Conservation (phyloP, 495 filamentous ascomycete species). For the Daldinia loculata region DNA sequence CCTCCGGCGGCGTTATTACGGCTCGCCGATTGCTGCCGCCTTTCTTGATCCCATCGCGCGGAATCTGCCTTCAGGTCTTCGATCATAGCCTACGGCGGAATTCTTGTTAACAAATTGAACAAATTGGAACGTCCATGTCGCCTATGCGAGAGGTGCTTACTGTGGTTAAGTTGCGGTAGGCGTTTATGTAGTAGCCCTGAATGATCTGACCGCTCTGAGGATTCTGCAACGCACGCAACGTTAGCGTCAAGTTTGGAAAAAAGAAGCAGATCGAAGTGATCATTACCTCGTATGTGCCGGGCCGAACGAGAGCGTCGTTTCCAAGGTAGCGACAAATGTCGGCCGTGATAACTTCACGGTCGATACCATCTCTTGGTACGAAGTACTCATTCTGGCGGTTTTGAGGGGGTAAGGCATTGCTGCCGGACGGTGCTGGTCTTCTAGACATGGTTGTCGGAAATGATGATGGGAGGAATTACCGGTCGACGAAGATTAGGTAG, state of each 20-base stretch:
- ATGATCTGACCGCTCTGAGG: slow-evolving; percentile 65
- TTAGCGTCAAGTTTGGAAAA: slow-evolving; percentile 32
- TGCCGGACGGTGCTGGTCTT: slow-evolving; percentile 46
- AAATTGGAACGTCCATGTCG: slow-evolving; percentile 13
- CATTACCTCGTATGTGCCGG: slow-evolving; percentile 81
- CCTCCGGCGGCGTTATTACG: slow-evolving; percentile 61
- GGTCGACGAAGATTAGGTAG: slow-evolving; percentile 37
- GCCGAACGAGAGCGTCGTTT: slow-evolving; percentile 88
- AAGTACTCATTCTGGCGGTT: slow-evolving; percentile 84
- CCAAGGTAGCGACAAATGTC: slow-evolving; percentile 95
- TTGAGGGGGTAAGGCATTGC: slow-evolving; percentile 47
- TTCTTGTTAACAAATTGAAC: slow-evolving; percentile 31
- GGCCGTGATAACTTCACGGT: slow-evolving; percentile 91
- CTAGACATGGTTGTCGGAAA: slow-evolving; percentile 45
- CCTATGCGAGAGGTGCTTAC: slow-evolving; percentile 61
- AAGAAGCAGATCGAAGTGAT: slow-evolving; percentile 16
- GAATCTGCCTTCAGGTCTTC: slow-evolving; percentile 86
- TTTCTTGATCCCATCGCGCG: slow-evolving; percentile 79
- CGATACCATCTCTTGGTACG: slow-evolving; percentile 87
- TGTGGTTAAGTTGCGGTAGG: slow-evolving; percentile 85
- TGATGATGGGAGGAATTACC: slow-evolving; percentile 40
- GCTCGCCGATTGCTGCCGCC: slow-evolving; percentile 58
- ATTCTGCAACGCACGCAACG: slow-evolving; percentile 38
- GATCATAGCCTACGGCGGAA: slow-evolving; percentile 76
- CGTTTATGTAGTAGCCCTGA: slow-evolving; percentile 84